Base-by-base conservation (phyloP, 106 monocot species). In the Narthecium ossifragum region DNA sequence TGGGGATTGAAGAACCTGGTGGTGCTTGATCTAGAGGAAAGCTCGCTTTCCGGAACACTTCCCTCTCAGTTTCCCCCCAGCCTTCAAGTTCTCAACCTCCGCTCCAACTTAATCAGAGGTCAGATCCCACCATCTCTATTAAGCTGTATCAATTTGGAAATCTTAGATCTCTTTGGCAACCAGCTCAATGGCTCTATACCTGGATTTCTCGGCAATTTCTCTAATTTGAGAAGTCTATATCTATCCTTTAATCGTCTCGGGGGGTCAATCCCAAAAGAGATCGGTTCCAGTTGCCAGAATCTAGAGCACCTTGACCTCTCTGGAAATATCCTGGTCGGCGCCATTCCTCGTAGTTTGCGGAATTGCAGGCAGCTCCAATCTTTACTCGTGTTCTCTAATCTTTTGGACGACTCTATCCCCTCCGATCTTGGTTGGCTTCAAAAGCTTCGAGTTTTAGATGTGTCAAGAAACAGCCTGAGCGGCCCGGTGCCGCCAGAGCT, bases 401-500 rank as follows among this genome's bases (percentile, higher is more conserved):
- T 68, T 22, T 60, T 92, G 34, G 77, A 70, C 22, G 80, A 73
- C 46, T 52, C 45, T 15, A 61, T 93, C 41, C 93, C 93, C 6
- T 18, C 67, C 6, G 77, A 77, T 26, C 53, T 93, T 0, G 85
- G 88, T 10, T 46, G 46, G 18, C 52, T 88, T 65, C 31, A 14
- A 37, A 78, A 75, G 24, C 82, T 93, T 39, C 64, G 48, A 39
- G 80, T 72, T 39, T 68, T 93, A 39, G 88, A 88, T 62, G 66
- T 93, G 14, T 93, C 88, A n/a, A 80, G 76, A 57, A 93, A 93
- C 59, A 72, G 70, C 47, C 51, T 93, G 60, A 83, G 82, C 30
- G 80, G 88, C 14, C 38, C 48, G n/a, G 65, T 93, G 21, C 93
- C 93, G 10, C 62, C 48, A 0, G 89, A 89, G 65, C 82, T 93